Evolutionary conservation across 257 asterid species (phyloP), one percentile per base, ranked within the genome.

Genomic region (Henckelia pumila): DNA sequence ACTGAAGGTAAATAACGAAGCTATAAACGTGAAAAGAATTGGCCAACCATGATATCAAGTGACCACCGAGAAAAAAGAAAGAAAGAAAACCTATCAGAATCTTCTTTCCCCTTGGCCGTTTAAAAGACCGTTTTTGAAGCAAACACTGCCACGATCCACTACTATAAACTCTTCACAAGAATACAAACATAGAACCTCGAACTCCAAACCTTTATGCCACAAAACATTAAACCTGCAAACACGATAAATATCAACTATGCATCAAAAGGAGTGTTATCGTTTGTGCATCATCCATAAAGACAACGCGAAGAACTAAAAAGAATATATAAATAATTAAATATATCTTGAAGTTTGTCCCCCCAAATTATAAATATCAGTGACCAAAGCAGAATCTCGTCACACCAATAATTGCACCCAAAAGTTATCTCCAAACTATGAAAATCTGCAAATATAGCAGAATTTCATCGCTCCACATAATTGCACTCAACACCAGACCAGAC

Each of bases 211-310:
- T 72, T 73, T 66, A 74, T 29, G 67, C 74, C 80, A 68, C 44
- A 69, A 68, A 21, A 75, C 52, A 37, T 71, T 66, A 71, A 59
- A 80, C 85, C 95, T 85, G 89, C 79, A 74, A 64, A 63, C 70
- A 71, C 25, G 28, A 70, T 25, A 60, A n/a, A 11, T 20, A 50
- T n/a, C 58, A 32, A n/a, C 23, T 26, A 63, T 47, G 72, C 80
- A 71, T 56, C 76, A 56, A 63, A 66, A 17, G 29, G 6, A 20
- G 37, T n/a, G 63, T 25, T 19, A 49, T 57, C 44, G 57, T n/a
- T n/a, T 3, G 2, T 24, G 29, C 21, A 55, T 24, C 59, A 49
- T 14, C 33, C 9, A 25, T 49, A 25, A 44, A 69, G 60, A 64
- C 4, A 47, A 25, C 24, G 26, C 11, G 8, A 56, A 16, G 24